These are phyloP conservation scores for Podila epicladia DNA, from an alignment of 192 early-diverging fungal genomes.

Conservation along the genomic window DNA sequence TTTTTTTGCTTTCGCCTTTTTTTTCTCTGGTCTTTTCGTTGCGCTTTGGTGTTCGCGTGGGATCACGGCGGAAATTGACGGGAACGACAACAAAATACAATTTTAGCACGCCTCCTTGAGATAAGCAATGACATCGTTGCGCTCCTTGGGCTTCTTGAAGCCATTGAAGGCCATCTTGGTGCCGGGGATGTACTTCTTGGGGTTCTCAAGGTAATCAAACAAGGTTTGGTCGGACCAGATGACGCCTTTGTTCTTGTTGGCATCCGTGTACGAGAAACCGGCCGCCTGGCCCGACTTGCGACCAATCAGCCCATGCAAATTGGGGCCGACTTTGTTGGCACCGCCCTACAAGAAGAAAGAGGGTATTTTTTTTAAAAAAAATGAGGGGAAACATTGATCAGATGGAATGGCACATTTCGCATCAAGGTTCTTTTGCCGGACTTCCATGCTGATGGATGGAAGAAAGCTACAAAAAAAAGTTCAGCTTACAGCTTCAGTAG, in stretches of 20 bases:
- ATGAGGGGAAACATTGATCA: not conserved
- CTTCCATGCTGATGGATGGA: too few species aligned
- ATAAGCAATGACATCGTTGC: conserved; percentile 88
- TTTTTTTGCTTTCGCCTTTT: too few species aligned
- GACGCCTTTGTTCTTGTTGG: conserved; percentile 83
- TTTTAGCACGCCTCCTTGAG: conserved; percentile 68
- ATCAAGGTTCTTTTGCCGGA: too few species aligned
- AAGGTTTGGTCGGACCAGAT: conserved; percentile 86
- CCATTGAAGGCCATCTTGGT: conserved; percentile 98
- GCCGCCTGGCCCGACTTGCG: conserved; percentile 82
- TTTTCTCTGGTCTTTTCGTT: too few species aligned
- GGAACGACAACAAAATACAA: not conserved
- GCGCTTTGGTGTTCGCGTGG: too few species aligned
- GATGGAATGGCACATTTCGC: not conserved
- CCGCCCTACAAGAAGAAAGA: conserved; percentile 59
- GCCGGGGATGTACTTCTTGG: conserved; percentile 92
- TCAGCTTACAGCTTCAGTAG: conserved; percentile 64
- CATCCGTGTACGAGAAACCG: conserved; percentile 90
- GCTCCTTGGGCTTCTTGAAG: conserved; percentile 82
- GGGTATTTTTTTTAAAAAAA: conserved; percentile 3
- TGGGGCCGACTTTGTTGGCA: conserved; percentile 93
- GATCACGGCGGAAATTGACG: not conserved
- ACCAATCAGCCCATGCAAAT: conserved; percentile 89
- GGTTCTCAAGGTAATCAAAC: conserved; percentile 96
- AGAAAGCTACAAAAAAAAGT: too few species aligned